These are phyloP conservation scores for Lyophyllum semitale DNA, from an alignment of 768 basidiomycete species.

Conservation along the genomic window DNA sequence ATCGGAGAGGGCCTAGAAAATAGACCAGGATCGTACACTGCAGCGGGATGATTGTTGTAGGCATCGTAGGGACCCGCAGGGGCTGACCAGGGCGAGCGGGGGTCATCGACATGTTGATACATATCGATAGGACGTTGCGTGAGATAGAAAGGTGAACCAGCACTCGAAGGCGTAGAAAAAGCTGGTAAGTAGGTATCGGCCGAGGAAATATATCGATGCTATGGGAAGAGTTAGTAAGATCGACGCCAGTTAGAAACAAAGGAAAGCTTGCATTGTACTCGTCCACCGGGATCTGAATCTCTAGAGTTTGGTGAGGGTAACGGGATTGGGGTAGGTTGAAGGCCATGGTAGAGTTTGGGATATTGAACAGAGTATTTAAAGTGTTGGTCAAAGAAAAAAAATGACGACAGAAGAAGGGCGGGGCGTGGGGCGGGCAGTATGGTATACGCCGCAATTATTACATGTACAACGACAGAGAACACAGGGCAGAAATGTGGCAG, in stretches of 20 bases:
- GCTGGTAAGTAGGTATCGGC: not conserved
- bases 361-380: not conserved
- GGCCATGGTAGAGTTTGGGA: not conserved
- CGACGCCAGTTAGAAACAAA: not conserved
- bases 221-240: too few species aligned
- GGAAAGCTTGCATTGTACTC: not conserved
- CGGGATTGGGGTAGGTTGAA: not conserved
- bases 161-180: not conserved
- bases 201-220: not conserved
- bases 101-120: not conserved
- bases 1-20: conserved; percentile 17
- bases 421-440: not conserved
- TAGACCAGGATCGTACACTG: not conserved
- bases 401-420: not conserved
- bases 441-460: conserved; percentile 14
- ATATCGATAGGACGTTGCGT: not conserved
- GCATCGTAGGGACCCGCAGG: not conserved
- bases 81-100: not conserved
- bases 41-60: not conserved
- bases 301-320: not conserved
- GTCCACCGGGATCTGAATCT: not conserved
- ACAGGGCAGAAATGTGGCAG: conserved; percentile 15
- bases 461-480: conserved; percentile 19
- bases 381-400: not conserved
- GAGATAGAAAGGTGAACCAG: not conserved